Base-by-base conservation (phyloP, 805 yeast species). In the Pichia exigua region DNA sequence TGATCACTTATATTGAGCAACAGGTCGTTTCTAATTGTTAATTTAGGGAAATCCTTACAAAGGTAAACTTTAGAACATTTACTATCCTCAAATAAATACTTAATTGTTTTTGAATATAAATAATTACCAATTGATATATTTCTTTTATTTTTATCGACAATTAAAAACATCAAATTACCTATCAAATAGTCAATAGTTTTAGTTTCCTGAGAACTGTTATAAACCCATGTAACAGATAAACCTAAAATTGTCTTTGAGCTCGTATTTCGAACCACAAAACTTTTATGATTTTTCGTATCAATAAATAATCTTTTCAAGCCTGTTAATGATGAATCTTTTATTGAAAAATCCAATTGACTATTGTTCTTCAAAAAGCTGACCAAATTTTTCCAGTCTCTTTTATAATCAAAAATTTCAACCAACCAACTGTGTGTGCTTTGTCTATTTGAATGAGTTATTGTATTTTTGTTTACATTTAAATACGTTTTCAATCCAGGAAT, bases 251-350 rank as follows among this genome's bases (percentile, higher is more conserved):
- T 72, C 55, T 79, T 79, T 47, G 81, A 70, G 17, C 79, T 73
- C 1, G 83, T 76, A 61, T 80, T 80, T 47, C 83, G 66, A 22
- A 80, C 81, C 38, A 80, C 79, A 63, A 80, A 80, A 62, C 79
- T 80, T 50, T 69, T 73, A 49, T 74, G 78, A 1, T 60, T 57
- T 11, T 64, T 63, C 8, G 60, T 45, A 13, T 65, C 52, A 18
- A 53, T 52, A 35, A 39, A 45, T 5, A 63, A 18, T 12, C 52
- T 38, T 22, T 52, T 51, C 15, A 52, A 20, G 28, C 50, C 42
- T 13, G 39, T 51, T 7, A 49, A 28, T 52, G 75, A 75, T 2
- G 17, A 2, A 2, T 49, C 50, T 21, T 46, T 24, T 3, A 46
- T 30, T 12, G 47, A 38, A 26, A 18, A 46, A 24, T 52, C 49